Evolutionary conservation across 2,329 filamentous ascomycete species (phyloP).

Genomic region (Teratosphaeria epicoccoides): DNA sequence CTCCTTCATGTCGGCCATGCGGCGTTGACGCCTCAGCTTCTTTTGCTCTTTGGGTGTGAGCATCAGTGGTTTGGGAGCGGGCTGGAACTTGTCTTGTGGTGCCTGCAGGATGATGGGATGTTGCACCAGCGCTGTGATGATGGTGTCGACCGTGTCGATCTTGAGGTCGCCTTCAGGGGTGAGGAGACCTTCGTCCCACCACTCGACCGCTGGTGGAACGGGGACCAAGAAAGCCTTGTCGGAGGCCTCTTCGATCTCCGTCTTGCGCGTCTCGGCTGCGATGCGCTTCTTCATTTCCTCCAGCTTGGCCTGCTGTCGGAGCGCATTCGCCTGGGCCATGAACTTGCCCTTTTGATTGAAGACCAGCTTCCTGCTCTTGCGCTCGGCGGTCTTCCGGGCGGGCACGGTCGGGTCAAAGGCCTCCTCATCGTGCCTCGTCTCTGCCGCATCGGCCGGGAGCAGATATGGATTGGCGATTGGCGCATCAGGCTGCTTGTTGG

Average conservation of each 20-base stretch:
- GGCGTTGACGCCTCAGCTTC: slow-evolving; percentile 77
- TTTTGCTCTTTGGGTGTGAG: slow-evolving; percentile 84
- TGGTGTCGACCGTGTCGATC: slow-evolving; percentile 66
- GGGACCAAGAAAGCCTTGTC: slow-evolving; percentile 85
- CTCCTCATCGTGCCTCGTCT: slow-evolving; percentile 37
- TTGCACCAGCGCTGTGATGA: slow-evolving; percentile 84
- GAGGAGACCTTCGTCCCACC: slow-evolving; percentile 91
- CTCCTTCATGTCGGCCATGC: slow-evolving; percentile 90
- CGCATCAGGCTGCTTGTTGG: slow-evolving; percentile 42
- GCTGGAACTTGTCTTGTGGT: slow-evolving; percentile 74
- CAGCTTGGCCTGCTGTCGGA: slow-evolving; percentile 75
- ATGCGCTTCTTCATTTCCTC: slow-evolving; percentile 94
- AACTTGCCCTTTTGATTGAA: slow-evolving; percentile 98
- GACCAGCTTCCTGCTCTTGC: slow-evolving; percentile 64
- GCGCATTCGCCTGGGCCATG: slow-evolving; percentile 81
- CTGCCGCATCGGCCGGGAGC: slow-evolving; percentile 16
- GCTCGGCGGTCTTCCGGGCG: slow-evolving; percentile 55
- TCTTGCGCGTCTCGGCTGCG: slow-evolving; percentile 73
- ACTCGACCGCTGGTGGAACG: slow-evolving; percentile 77
- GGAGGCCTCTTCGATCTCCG: slow-evolving; percentile 86
- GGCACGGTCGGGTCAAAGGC: slow-evolving; percentile 41
- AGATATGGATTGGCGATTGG: slow-evolving; percentile 29
- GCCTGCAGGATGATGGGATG: slow-evolving; percentile 86
- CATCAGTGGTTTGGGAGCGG: slow-evolving; percentile 78
- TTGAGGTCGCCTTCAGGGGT: slow-evolving; percentile 47